Percentiles rank a stretch among this genome's conserved stretches.
Evolutionary conservation across 164 flowering plant genomes (phyloP).

Genomic region (Pachysandra terminalis): DNA sequence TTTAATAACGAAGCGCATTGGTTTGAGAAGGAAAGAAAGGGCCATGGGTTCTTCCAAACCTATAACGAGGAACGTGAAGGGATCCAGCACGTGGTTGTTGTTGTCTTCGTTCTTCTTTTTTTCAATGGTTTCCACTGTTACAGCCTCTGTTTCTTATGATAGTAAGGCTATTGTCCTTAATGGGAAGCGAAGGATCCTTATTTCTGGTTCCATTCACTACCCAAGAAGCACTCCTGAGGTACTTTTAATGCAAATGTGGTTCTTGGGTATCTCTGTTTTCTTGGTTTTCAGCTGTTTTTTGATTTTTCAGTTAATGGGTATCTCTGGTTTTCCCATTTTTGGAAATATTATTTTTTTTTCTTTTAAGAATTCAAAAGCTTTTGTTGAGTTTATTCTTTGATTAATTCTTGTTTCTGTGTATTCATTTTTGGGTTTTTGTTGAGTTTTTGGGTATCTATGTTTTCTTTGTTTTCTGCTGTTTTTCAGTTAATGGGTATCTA

Average conservation of each 20-base stretch:
- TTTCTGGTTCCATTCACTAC: conserved; percentile 92
- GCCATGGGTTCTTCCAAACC: conserved; percentile 10
- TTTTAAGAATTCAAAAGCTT: neutral
- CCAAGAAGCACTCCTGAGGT: conserved; percentile 96
- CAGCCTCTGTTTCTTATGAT: conserved; percentile 70
- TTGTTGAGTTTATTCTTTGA: neutral
- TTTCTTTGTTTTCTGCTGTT: conserved; percentile 10
- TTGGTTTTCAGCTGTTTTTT: neutral
- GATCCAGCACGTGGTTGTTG: conserved; percentile 13
- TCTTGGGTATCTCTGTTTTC: conserved; percentile 19
- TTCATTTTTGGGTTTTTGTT: neutral
- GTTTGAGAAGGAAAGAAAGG: neutral
- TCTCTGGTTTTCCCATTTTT: conserved; percentile 2
- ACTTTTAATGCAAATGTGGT: conserved; percentile 18
- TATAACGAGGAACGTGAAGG: conserved; percentile 13
- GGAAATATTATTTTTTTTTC: neutral
- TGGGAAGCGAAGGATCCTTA: conserved; percentile 67
- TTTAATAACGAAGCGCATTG: conserved; percentile 12
- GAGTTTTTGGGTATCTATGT: conserved; percentile 15
- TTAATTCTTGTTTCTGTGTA: neutral
- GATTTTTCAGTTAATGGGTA: conserved; percentile 2
- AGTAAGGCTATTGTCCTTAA: conserved; percentile 57
- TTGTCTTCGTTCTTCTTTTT: conserved; percentile 21
- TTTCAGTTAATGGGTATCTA: conserved; percentile 8
- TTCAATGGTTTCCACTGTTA: conserved; percentile 28